Evolutionary conservation across 2,329 filamentous ascomycete genomes (phyloP).

Genomic region (Colletotrichum sp.): DNA sequence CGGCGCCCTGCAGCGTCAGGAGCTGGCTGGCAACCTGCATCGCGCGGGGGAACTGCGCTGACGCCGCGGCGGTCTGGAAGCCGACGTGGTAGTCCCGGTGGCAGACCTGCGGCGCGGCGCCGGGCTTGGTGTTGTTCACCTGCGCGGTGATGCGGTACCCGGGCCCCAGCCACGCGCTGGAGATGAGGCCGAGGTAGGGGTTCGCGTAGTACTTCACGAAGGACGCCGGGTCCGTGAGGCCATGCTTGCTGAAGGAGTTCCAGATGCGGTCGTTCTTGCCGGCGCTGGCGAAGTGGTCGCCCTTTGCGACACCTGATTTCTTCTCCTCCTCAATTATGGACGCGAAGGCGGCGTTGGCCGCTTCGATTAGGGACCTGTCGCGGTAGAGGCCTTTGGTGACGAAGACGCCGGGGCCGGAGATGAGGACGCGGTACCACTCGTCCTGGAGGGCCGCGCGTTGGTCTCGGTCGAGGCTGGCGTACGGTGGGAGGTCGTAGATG

Average conservation of each 20-base stretch:
- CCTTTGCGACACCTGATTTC: slow-evolving; percentile 39
- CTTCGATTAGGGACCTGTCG: slow-evolving; percentile 43
- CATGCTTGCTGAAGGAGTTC: slow-evolving; percentile 71
- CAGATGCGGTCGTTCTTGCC: slow-evolving; percentile 67
- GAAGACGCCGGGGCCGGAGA: slow-evolving; percentile 63
- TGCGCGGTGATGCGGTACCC: slow-evolving; percentile 66
- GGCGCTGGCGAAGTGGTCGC: slow-evolving; percentile 65
- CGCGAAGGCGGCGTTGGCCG: slow-evolving; percentile 52
- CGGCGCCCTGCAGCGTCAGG: slow-evolving; percentile 66
- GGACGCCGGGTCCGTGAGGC: slow-evolving; percentile 51
- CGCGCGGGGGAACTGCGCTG: slow-evolving; percentile 52
- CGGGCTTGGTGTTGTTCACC: slow-evolving; percentile 66
- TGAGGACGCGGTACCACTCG: slow-evolving; percentile 64
- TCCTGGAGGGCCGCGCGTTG: slow-evolving; percentile 53
- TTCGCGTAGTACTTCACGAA: slow-evolving; percentile 66
- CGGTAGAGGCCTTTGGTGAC: slow-evolving; percentile 59
- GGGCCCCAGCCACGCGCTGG: slow-evolving; percentile 63
- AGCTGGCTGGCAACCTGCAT: slow-evolving; percentile 61
- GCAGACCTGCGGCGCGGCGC: slow-evolving; percentile 59
- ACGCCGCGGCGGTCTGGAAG: slow-evolving; percentile 57
- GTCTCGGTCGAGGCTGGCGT: slow-evolving; percentile 29
- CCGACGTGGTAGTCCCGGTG: slow-evolving; percentile 71
- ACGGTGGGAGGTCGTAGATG: slow-evolving; percentile 53
- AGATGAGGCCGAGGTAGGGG: slow-evolving; percentile 58
- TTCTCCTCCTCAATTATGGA: slow-evolving; percentile 53